Base-by-base conservation (phyloP, 352 stramenopile genomes). In the Halophytophthora polymorphica region DNA sequence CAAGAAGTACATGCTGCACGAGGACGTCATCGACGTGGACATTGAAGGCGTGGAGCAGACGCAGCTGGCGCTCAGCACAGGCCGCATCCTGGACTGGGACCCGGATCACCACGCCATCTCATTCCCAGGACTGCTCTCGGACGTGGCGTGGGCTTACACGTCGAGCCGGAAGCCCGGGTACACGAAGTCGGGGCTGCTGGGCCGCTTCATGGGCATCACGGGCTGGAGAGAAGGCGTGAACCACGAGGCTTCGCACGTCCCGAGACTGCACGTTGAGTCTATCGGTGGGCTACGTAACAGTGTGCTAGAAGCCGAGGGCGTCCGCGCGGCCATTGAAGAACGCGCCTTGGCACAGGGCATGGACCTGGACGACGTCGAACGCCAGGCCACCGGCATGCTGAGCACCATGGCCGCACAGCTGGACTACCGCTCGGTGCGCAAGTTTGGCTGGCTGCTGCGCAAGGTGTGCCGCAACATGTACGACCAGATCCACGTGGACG, bases 121-220 rank as follows among this genome's bases (percentile, higher is more conserved):
- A 6, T 95, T 95, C 36, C 86, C 86, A 6, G 80, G 86, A 0
- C 47, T 96, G 21, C 65, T 96, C 6, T 87, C 84, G 5, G 86
- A 96, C 48, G 73, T 96, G 13, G 89, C 86, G 36, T 96, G 86
- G 86, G 83, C 86, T 7, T 96, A 93, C 50, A 96, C 86, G 22
- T 93, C 83, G 10, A 94, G 86, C 41, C 78, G 86, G 46, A 90
- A 91, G 42, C 86, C 86, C 11, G 86, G 86, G 7, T 96, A 94
- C 56, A 96, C 86, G 10, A 86, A 86, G 38, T 88, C 82, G 0
- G 86, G 86, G 4, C 25, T 96, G 4, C 68, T 94, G 0, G 86
- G 86, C 0, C 80, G 86, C 2, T 70, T 96, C 40, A 93, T 96
- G 82, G 86, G 86, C 0, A 58, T 95, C 42, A 96, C 86, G 2